Evolutionary conservation across 495 filamentous ascomycete genomes (phyloP), one percentile per base, ranked within the genome.

Genomic region (Lepraria neglecta): DNA sequence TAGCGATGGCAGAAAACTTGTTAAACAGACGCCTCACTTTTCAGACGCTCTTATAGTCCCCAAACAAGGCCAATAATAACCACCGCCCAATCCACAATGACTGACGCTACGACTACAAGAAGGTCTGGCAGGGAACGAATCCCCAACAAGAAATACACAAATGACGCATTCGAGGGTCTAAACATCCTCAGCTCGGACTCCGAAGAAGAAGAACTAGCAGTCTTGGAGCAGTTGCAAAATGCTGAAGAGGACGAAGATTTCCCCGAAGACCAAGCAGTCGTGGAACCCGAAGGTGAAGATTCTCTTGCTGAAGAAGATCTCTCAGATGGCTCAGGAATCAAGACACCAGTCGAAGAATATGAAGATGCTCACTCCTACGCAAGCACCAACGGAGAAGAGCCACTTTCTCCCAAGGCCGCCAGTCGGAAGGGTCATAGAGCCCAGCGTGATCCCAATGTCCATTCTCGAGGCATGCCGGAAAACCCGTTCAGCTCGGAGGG

Each of bases 61-160:
- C 6, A 33, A 38, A 11, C 5, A 11, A 14, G 5, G 6, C 11
- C 30, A 19, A 28, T 11, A 54, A 19, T 1, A 19, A 6, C 10
- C 3, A 33, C 11, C 21, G 31, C n/a, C 31, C 7, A 17, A 6
- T 10, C 9, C 15, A 38, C 6, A 14, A 61, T 61, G 59, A 51
- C 42, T 48, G 33, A 60, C 17, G 11, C 38, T 33, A 21, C 43
- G 11, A 33, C 67, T 28, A 47, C 60, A 27, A 47, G 69, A 44
- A 67, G 52, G 50, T 71, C 69, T n/a, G 68, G 67, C 17, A 60
- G 69, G 47, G 48, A 65, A 45, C 64, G 68, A 48, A 40, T 66
- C 11, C 60, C 68, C 12, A 71, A 68, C 43, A 61, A 47, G n/a
- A 67, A 64, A 44, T 69, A 69, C 55, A 44, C 44, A 5, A 45